A percentile compares a stretch with the other conserved stretches of the same genome.
phyloP scores from a whole-genome alignment of 1,139 yeast species.

The Blastobotrys apis region DNA sequence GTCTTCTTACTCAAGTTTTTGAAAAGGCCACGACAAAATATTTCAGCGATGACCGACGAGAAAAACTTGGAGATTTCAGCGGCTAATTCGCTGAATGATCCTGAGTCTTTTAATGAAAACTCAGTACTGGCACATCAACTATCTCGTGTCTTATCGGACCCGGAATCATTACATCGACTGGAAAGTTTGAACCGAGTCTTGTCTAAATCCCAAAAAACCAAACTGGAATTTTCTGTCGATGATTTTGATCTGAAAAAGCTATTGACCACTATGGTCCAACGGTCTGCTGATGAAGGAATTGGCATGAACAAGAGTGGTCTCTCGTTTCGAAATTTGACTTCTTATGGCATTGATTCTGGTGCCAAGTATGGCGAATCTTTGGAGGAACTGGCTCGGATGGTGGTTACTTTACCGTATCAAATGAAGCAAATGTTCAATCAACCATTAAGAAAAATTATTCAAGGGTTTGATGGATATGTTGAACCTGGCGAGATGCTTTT shows the following conservation, averaged over 20 bases:
- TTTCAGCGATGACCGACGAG: too few species aligned
- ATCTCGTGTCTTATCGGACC: constrained; percentile 20
- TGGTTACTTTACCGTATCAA: constrained; percentile 31
- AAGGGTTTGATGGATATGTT: constrained; percentile 17
- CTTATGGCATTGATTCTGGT: constrained; percentile 47
- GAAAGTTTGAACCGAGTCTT: constrained; percentile 41
- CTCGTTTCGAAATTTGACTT: constrained; percentile 43
- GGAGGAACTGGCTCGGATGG: constrained; percentile 39
- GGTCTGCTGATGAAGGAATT: constrained; percentile 41
- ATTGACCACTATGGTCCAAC: constrained; percentile 33
- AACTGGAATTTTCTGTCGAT: constrained; percentile 37
- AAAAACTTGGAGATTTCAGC: too few species aligned
- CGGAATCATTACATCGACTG: constrained; percentile 35
- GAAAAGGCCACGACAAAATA: too few species aligned
- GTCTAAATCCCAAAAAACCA: constrained; percentile 34
- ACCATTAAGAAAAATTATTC: constrained; percentile 9
- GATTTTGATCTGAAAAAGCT: constrained; percentile 41
- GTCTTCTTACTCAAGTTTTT: too few species aligned
- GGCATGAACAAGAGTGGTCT: constrained; percentile 47
- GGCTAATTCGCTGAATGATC: constrained; percentile 8
- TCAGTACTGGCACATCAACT: constrained; percentile 16
- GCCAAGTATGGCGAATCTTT: constrained; percentile 49
- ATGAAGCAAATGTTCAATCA: neutral
- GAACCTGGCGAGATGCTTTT: constrained; percentile 51
- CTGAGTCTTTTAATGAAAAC: constrained; percentile 16